Evolutionary conservation across 169 alveolate genomes (phyloP).

Genomic region (Cyclospora cayetanensis): DNA sequence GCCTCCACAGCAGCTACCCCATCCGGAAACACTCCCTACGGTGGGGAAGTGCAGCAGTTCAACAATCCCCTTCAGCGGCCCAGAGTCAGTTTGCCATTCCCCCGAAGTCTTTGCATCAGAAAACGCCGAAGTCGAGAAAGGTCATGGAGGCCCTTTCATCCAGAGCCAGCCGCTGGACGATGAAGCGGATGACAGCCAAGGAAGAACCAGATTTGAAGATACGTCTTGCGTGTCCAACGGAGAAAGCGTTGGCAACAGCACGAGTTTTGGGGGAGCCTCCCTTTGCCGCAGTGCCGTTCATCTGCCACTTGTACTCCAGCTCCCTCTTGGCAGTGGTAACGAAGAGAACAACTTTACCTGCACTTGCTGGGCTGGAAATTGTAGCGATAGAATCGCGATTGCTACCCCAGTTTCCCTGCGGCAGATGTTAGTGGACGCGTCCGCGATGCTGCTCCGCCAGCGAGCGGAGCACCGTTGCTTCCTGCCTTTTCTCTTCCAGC

Average conservation of each 20-base stretch:
- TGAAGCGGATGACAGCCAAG: neutral
- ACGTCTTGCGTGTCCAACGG: neutral
- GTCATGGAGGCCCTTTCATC: too few relatives aligned
- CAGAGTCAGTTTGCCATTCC: too few relatives aligned
- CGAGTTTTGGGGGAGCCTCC: neutral
- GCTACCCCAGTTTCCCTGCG: conserved; percentile 27
- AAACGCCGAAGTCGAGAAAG: too few relatives aligned
- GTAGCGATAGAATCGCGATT: neutral
- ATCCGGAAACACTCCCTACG: too few relatives aligned
- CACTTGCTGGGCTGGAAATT: neutral
- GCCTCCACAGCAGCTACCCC: too few relatives aligned
- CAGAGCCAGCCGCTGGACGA: neutral
- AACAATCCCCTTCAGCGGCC: too few relatives aligned
- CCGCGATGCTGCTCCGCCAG: conserved; percentile 40
- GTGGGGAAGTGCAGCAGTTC: too few relatives aligned
- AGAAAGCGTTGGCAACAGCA: neutral
- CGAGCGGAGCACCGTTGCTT: conserved; percentile 42
- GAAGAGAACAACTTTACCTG: neutral
- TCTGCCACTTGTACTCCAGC: conserved; percentile 50
- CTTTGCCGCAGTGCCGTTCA: conserved; percentile 32
- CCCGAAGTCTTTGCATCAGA: too few relatives aligned
- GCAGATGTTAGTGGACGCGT: conserved; percentile 26
- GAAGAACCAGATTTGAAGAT: neutral
- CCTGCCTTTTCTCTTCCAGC: conserved; percentile 58
- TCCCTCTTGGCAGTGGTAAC: neutral